Conservation (phyloP, 495 filamentous ascomycete species). For the Podospora didyma region DNA sequence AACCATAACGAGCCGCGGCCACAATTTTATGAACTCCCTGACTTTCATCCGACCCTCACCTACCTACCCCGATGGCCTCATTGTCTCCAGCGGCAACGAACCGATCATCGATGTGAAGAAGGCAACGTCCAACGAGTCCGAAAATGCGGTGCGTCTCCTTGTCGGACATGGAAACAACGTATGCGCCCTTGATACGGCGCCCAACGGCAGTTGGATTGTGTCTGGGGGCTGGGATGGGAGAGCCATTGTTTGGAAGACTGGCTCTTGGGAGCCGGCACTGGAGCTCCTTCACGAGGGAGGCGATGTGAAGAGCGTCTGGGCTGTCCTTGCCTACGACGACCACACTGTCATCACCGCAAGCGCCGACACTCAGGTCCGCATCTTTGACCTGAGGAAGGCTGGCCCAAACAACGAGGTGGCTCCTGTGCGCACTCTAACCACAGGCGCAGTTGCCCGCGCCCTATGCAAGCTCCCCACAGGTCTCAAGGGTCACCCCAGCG, state of each 20-base stretch:
- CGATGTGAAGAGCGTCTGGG: constrained; percentile 75
- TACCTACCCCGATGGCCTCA: constrained; percentile 70
- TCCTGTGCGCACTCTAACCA: constrained; percentile 68
- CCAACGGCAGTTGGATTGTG: constrained; percentile 66
- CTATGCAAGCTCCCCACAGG: constrained; percentile 69
- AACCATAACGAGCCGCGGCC: constrained; percentile 68
- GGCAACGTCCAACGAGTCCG: constrained; percentile 53
- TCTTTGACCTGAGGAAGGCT: constrained; percentile 66
- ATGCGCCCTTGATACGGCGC: constrained; percentile 75
- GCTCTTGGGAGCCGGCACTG: constrained; percentile 63
- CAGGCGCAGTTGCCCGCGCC: constrained; percentile 79
- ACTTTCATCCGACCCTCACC: constrained; percentile 70
- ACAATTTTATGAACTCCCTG: constrained; percentile 80
- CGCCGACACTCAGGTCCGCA: constrained; percentile 82
- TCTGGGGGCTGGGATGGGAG: constrained; percentile 96
- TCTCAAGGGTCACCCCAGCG: constrained; percentile 61
- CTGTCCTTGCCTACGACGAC: constrained; percentile 77
- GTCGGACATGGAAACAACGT: constrained; percentile 84
- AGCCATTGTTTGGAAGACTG: constrained; percentile 70
- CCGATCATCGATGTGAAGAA: constrained; percentile 87
- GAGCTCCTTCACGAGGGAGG: constrained; percentile 70
- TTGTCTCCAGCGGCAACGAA: constrained; percentile 85
- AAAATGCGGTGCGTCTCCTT: constrained; percentile 80
- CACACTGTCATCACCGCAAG: constrained; percentile 84
- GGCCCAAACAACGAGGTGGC: constrained; percentile 69